These are phyloP conservation scores for Stemphylium vesicarium DNA, from an alignment of 2,329 filamentous ascomycete genomes.

Conservation along the genomic window DNA sequence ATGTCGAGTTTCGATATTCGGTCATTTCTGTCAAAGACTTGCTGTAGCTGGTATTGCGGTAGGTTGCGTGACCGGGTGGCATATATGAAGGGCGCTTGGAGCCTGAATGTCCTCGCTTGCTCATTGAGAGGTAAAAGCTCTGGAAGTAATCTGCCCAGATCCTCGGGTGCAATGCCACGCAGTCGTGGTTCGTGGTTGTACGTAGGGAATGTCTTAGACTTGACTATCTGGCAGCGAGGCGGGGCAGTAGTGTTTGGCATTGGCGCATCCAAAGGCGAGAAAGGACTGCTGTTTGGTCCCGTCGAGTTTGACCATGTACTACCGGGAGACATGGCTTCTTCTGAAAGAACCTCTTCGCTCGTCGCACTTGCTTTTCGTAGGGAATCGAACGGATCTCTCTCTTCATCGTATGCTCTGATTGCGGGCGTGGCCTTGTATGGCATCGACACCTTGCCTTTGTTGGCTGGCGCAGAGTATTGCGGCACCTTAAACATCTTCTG, in stretches of 20 bases:
- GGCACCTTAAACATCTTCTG: conserved; percentile 1
- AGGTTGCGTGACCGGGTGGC: conserved; percentile 20
- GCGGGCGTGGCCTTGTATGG: conserved; percentile 1
- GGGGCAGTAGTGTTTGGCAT: background rate
- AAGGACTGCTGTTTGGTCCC: conserved; percentile 4
- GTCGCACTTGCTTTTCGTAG: background rate
- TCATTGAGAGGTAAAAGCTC: conserved; percentile 21
- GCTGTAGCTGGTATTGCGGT: conserved; percentile 33
- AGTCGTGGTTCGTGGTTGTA: background rate
- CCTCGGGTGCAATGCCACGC: background rate
- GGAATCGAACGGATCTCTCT: conserved; percentile 1
- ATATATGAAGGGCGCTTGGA: conserved; percentile 28
- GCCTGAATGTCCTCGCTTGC: conserved; percentile 20
- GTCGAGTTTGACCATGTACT: conserved; percentile 6
- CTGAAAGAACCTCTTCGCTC: background rate
- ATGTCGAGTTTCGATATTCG: conserved; percentile 22
- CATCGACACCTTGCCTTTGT: background rate
- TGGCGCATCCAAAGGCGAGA: background rate
- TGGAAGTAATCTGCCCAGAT: conserved; percentile 13
- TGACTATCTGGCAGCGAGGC: background rate
- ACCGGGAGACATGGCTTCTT: conserved; percentile 4
- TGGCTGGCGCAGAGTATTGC: background rate
- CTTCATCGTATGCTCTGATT: background rate
- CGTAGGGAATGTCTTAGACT: conserved; percentile 5
- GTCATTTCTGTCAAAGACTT: conserved; percentile 16